Conservation (phyloP, 768 basidiomycete genomes). For the Russula compacta region DNA sequence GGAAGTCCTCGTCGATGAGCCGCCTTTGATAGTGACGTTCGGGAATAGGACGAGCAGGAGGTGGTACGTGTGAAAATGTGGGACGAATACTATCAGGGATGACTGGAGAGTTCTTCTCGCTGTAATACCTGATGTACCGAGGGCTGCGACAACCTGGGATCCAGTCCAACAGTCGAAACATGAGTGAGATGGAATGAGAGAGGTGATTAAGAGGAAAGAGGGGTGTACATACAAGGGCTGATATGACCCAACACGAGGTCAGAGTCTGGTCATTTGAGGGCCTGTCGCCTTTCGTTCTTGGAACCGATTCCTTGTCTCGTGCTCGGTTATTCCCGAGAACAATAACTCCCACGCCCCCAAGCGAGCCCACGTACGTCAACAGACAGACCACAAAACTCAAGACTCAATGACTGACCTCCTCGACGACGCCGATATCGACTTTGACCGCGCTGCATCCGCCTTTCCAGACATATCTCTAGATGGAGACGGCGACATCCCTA, state of each 20-base stretch:
- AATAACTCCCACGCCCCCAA: background rate
- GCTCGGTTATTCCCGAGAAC: background rate
- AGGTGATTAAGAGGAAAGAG: background rate
- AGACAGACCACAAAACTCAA: background rate
- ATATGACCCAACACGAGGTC: conserved; percentile 12
- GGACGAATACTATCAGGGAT: background rate
- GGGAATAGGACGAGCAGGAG: background rate
- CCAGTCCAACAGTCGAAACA: conserved; percentile 9
- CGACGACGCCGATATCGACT: conserved; percentile 55
- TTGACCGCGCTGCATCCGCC: conserved; percentile 70
- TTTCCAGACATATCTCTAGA: conserved; percentile 83
- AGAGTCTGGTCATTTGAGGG: conserved; percentile 5
- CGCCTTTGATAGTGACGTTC: conserved; percentile 8
- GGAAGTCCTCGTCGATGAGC: conserved; percentile 12
- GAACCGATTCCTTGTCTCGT: background rate
- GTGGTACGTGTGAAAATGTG: background rate
- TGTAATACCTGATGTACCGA: conserved; percentile 1
- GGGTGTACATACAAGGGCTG: conserved; percentile 7
- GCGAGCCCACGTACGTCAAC: background rate
- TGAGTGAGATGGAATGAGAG: background rate
- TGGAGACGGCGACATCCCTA: conserved; percentile 47
- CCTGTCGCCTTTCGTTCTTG: background rate
- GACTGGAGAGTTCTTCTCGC: background rate
- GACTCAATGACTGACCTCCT: conserved; percentile 30
- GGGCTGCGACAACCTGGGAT: conserved; percentile 13